Conservation (phyloP, 306 rosid genomes). For the Glycyrrhiza uralensis region DNA sequence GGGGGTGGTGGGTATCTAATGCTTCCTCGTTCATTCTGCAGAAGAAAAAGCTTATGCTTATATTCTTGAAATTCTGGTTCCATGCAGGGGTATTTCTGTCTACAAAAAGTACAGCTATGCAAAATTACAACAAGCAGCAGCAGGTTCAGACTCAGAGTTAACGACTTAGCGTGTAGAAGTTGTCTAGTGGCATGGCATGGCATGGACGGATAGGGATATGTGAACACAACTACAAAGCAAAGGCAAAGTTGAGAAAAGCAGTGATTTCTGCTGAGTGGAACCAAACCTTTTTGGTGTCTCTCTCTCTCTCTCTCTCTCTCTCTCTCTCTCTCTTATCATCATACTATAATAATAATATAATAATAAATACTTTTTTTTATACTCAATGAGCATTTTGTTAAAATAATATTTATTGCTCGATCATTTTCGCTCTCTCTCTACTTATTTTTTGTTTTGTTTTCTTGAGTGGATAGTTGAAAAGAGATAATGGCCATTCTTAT, state of each 20-base stretch:
- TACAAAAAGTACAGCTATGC: constrained; percentile 35
- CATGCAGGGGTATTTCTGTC: constrained; percentile 56
- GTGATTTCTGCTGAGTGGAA: constrained; percentile 58
- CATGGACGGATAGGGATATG: constrained; percentile 54
- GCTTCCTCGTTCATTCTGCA: constrained; percentile 31
- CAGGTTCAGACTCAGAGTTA: constrained; percentile 47
- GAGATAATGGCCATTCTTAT: constrained; percentile 61
- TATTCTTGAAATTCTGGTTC: constrained; percentile 25
- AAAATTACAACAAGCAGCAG: neutral
- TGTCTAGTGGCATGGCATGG: constrained; percentile 48
- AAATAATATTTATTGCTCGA: constrained; percentile 16
- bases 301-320: constrained; percentile 23
- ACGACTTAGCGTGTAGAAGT: constrained; percentile 78
- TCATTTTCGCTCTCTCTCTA: neutral
- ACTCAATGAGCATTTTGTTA: constrained; percentile 16
- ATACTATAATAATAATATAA: neutral
- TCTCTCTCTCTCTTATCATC: neutral
- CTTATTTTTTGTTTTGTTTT: neutral
- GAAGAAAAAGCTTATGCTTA: neutral
- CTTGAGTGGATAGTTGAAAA: constrained; percentile 52
- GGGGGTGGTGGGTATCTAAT: constrained; percentile 64
- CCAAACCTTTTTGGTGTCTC: constrained; percentile 50
- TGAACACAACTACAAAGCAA: constrained; percentile 38
- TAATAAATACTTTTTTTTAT: neutral
- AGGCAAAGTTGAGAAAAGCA: constrained; percentile 41